Conservation (phyloP, 768 basidiomycete species). For the Mycena capillaripes region DNA sequence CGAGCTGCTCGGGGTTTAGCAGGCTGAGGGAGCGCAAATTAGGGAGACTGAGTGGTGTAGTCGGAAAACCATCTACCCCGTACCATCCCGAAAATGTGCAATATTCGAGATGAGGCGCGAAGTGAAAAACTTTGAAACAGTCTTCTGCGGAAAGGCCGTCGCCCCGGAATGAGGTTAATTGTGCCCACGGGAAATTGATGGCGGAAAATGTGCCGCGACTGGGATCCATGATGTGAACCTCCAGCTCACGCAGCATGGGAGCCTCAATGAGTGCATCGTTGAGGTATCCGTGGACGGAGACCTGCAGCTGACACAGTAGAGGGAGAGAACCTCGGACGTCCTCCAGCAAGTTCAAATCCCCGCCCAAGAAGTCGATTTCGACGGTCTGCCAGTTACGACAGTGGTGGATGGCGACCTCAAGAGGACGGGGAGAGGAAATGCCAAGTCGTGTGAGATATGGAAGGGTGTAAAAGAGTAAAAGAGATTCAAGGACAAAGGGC, state of each 20-base stretch:
- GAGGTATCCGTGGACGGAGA: background rate
- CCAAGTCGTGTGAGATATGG: background rate
- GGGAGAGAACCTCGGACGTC: background rate
- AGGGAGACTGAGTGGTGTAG: background rate
- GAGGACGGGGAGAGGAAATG: background rate
- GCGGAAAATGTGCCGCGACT: background rate
- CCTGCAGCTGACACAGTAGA: background rate
- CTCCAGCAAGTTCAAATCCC: background rate
- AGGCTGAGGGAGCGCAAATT: background rate
- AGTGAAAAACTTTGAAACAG: background rate
- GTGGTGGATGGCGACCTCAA: background rate
- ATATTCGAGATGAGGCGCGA: background rate
- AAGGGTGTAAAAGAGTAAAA: background rate
- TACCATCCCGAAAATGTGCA: constrained; percentile 8
- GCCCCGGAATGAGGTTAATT: background rate
- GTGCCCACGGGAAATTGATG: background rate
- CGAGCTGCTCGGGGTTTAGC: background rate
- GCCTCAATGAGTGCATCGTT: background rate
- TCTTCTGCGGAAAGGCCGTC: background rate
- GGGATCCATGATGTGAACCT: background rate
- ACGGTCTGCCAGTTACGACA: constrained; percentile 3
- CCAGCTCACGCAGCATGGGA: background rate
- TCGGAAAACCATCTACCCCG: background rate
- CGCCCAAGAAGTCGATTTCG: constrained; percentile 1
- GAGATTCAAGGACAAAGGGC: background rate